Base-by-base conservation (phyloP, 305 asterid genomes). In the Rubia balearica region DNA sequence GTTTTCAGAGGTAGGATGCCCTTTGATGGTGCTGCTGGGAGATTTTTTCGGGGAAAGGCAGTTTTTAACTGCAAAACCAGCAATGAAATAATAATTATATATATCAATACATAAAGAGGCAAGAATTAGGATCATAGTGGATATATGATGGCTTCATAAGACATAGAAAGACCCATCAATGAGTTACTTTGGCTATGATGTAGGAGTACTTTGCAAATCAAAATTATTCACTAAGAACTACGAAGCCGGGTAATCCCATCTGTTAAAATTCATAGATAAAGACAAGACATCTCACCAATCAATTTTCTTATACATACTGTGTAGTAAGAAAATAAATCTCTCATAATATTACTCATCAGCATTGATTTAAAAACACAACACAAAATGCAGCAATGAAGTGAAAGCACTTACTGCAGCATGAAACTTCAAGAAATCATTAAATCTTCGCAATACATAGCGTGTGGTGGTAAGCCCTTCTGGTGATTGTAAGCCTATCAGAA, bases 21-120 rank as follows among this genome's bases (percentile, higher is more conserved):
- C 84, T 90, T 95, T 12, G 99, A 91, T 61, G 99, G 99, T 76
- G 95, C 75, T 70, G 96, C 86, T 74, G 98, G 96, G 73, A 90
- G 76, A 73, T 59, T 84, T 80, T 90, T 95, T 77, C 77, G 82
- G 14, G 96, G 97, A 74, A 88, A 90, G 45, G 85, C 74, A 80
- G 89, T 83, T 82, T 88, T 91, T 67, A 91, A 87, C 98, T 95
- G 95, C 67, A 81, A 74, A 76, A 74, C 63, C 53, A 74, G 48
- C 17, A 9, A 27, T 27, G 38, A 24, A 24, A 16, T 6, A 49
- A 36, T 3, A 45, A n/a, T 19, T 9, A 48, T 19, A 48, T 9
- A 49, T 38, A 41, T 22, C 41, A 75, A 70, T 12, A 40, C 14
- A 46, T 9, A 22, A 33, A 24, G 38, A 16, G 19, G 33, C 63